Evolutionary conservation across 306 rosid genomes (phyloP).

Genomic region (Sindora glabra): DNA sequence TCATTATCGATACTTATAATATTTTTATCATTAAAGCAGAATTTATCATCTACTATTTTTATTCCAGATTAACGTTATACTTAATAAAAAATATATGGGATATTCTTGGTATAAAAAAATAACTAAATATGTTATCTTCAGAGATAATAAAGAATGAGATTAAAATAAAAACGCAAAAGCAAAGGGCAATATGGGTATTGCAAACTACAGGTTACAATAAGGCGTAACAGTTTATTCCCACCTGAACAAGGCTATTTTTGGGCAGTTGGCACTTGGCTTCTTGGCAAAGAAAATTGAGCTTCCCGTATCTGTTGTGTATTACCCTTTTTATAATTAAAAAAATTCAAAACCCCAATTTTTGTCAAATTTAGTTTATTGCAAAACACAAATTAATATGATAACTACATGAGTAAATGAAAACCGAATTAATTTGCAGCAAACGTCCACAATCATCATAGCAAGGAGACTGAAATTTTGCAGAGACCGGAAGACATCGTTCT

Average conservation of each 20-base stretch:
- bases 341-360: neutral
- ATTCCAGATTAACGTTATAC: no score
- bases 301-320: slow-evolving; percentile 35
- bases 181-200: neutral
- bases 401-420: slow-evolving; percentile 5
- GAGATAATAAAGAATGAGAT: no score
- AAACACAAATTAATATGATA: neutral
- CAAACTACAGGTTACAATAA: slow-evolving; percentile 2
- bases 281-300: slow-evolving; percentile 24
- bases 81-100: no score
- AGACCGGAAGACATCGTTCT: slow-evolving; percentile 15
- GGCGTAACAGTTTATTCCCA: slow-evolving; percentile 22
- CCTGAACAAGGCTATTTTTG: slow-evolving; percentile 47
- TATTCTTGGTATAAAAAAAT: no score
- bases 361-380: neutral
- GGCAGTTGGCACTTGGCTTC: slow-evolving; percentile 46
- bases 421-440: neutral
- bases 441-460: slow-evolving; percentile 14
- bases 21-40: no score
- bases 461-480: slow-evolving; percentile 8
- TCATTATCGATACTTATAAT: no score
- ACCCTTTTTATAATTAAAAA: neutral
- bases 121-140: no score
- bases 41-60: no score
- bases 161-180: neutral